A percentile compares a stretch with the other conserved stretches of the same genome.
phyloP scores from a whole-genome alignment of 2,329 filamentous ascomycete genomes.

The Cordyceps pruinosa region DNA sequence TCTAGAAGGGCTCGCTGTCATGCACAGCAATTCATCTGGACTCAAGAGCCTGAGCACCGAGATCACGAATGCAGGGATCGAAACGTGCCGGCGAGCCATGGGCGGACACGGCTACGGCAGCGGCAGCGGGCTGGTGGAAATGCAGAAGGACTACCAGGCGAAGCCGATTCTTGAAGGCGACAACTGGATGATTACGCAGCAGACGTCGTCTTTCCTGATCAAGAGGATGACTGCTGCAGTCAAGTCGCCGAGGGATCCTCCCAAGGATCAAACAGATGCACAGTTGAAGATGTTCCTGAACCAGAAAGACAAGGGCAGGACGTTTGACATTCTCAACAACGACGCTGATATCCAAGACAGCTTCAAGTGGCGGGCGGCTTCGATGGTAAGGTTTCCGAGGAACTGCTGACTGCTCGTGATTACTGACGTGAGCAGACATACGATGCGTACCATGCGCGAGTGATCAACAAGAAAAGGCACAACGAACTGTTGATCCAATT shows the following conservation, averaged over 20 bases:
- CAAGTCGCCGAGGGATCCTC: conserved; percentile 48
- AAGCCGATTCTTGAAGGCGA: conserved; percentile 66
- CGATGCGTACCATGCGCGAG: neutral
- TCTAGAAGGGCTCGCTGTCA: conserved; percentile 58
- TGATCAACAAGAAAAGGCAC: neutral
- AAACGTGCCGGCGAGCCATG: conserved; percentile 67
- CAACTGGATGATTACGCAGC: conserved; percentile 78
- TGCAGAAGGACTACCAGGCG: conserved; percentile 72
- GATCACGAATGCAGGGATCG: conserved; percentile 66
- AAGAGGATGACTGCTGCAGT: conserved; percentile 51
- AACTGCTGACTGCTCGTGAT: too few species aligned
- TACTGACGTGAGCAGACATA: neutral
- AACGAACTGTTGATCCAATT: conserved; percentile 6
- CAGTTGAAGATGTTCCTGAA: conserved; percentile 60
- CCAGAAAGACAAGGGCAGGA: conserved; percentile 62
- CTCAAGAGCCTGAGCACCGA: conserved; percentile 68
- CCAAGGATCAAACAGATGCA: conserved; percentile 56
- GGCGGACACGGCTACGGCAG: conserved; percentile 71
- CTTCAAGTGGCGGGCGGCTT: conserved; percentile 69
- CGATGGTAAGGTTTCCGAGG: conserved; percentile 33
- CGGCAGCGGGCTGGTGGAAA: conserved; percentile 68
- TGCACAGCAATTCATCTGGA: conserved; percentile 71
- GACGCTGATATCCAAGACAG: conserved; percentile 66
- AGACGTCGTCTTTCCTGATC: conserved; percentile 69
- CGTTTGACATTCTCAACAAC: conserved; percentile 65